These are phyloP conservation scores for Ambrosia artemisiifolia DNA, from an alignment of 129 eudicot species.

Conservation along the genomic window DNA sequence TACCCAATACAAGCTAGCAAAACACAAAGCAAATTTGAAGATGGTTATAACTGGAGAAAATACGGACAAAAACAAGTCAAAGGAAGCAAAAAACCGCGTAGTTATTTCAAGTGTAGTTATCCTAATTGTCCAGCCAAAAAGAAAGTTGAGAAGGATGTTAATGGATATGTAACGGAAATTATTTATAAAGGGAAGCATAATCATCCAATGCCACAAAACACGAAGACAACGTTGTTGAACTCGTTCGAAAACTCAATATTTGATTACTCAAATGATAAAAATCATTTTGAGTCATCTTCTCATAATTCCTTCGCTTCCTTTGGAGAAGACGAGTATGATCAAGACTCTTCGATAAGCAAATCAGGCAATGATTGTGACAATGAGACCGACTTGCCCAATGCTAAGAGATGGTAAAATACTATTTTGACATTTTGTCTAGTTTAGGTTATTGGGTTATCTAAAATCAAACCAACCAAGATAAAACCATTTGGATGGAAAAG, in stretches of 20 bases:
- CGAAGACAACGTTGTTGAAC: slow-evolving; percentile 46
- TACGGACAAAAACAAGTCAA: slow-evolving; percentile 93
- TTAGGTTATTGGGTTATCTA: not conserved
- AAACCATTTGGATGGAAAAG: too few species aligned
- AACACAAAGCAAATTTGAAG: slow-evolving; percentile 64
- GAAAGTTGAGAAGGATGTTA: slow-evolving; percentile 69
- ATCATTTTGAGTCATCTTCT: slow-evolving; percentile 39
- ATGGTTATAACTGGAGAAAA: slow-evolving; percentile 95
- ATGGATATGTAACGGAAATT: slow-evolving; percentile 74
- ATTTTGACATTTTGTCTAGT: not conserved
- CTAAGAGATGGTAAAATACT: slow-evolving; percentile 72
- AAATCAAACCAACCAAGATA: too few species aligned
- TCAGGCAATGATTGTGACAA: slow-evolving; percentile 59
- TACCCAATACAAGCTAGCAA: slow-evolving; percentile 47
- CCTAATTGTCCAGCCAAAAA: slow-evolving; percentile 74
- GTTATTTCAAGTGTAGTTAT: slow-evolving; percentile 80
- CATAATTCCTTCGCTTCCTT: slow-evolving; percentile 60
- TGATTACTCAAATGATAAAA: slow-evolving; percentile 27
- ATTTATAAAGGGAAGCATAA: slow-evolving; percentile 87
- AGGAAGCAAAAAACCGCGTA: slow-evolving; percentile 84
- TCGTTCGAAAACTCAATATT: slow-evolving; percentile 31
- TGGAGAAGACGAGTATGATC: slow-evolving; percentile 70
- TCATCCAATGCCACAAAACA: slow-evolving; percentile 82
- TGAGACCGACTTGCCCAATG: slow-evolving; percentile 46
- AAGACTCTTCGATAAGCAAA: slow-evolving; percentile 55